Percentiles rank a stretch among this genome's conserved stretches.
These are phyloP conservation scores for Kuraishia cidri DNA, from an alignment of 805 yeast species.

Conservation along the genomic window DNA sequence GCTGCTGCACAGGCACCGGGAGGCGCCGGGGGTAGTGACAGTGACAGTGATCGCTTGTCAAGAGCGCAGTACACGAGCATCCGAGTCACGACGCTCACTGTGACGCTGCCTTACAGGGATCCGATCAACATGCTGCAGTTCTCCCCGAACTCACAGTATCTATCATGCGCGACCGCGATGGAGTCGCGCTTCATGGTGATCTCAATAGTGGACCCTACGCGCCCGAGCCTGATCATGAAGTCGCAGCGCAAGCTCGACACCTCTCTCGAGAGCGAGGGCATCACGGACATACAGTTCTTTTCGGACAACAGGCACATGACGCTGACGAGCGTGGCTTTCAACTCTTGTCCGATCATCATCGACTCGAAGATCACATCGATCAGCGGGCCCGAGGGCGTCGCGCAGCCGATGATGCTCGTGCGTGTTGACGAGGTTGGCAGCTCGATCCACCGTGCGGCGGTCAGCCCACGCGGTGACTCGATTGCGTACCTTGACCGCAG, in stretches of 20 bases:
- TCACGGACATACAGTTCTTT: conserved; percentile 70
- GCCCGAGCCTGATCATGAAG: conserved; percentile 62
- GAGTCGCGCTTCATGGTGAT: conserved; percentile 78
- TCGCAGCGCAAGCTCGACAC: conserved; percentile 56
- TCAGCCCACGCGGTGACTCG: conserved; percentile 83
- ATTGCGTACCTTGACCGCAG: conserved; percentile 72
- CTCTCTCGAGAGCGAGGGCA: conserved; percentile 77
- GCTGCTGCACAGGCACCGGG: background rate
- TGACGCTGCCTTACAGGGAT: conserved; percentile 80
- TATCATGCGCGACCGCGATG: conserved; percentile 68
- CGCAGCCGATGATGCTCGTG: conserved; percentile 52
- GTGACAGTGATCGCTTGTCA: background rate
- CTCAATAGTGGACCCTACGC: conserved; percentile 50
- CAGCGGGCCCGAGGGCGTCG: conserved; percentile 27
- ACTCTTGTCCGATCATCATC: conserved; percentile 58
- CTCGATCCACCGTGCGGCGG: conserved; percentile 60
- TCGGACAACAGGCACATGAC: conserved; percentile 53
- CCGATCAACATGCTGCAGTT: conserved; percentile 71
- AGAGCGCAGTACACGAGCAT: conserved; percentile 2
- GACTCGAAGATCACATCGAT: conserved; percentile 50
- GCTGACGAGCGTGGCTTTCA: conserved; percentile 48
- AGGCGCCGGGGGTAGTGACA: background rate
- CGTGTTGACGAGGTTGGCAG: conserved; percentile 77
- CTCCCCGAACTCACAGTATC: conserved; percentile 59
- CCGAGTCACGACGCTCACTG: conserved; percentile 51